Conservation (phyloP, 805 yeast species). For the Kazachstania viticola region DNA sequence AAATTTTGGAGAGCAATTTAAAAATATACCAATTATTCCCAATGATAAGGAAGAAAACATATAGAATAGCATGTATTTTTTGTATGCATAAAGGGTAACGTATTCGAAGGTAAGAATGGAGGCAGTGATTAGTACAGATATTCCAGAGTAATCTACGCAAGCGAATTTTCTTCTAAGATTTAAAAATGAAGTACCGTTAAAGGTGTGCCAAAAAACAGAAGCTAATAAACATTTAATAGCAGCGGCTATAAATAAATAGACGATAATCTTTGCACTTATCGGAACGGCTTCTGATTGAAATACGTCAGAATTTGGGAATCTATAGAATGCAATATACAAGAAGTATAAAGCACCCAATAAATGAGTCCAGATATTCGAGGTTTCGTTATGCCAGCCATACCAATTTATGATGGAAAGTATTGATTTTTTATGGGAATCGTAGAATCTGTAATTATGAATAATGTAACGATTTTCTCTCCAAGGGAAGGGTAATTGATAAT, state of each 20-base stretch:
- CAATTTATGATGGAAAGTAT: slow-evolving; percentile 42
- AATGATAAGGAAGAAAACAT: slow-evolving; percentile 51
- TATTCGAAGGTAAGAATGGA: slow-evolving; percentile 82
- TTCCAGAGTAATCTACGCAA: slow-evolving; percentile 92
- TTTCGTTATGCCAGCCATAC: slow-evolving; percentile 63
- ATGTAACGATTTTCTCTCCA: slow-evolving; percentile 92
- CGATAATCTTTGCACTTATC: slow-evolving; percentile 27
- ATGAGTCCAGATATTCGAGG: slow-evolving; percentile 92
- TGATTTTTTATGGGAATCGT: slow-evolving; percentile 48
- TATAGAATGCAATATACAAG: slow-evolving; percentile 42
- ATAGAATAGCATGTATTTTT: slow-evolving; percentile 27
- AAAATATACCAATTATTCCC: slow-evolving; percentile 59
- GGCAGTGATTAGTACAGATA: slow-evolving; percentile 79
- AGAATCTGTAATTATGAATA: slow-evolving; percentile 75
- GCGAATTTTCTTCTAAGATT: slow-evolving; percentile 63
- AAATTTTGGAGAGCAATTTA: slow-evolving; percentile 89
- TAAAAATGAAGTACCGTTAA: slow-evolving; percentile 60
- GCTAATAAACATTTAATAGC: slow-evolving; percentile 68
- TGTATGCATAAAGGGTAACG: slow-evolving; percentile 43
- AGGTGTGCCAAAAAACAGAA: slow-evolving; percentile 87
- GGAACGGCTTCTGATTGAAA: slow-evolving; percentile 38
- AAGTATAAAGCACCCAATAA: slow-evolving; percentile 53
- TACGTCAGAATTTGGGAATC: slow-evolving; percentile 51
- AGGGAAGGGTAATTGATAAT: slow-evolving; percentile 78
- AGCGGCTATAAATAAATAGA: slow-evolving; percentile 56